Evolutionary conservation across 2,329 filamentous ascomycete genomes (phyloP), one percentile per base, ranked within the genome.

Genomic region (Elsinoe arachidis): DNA sequence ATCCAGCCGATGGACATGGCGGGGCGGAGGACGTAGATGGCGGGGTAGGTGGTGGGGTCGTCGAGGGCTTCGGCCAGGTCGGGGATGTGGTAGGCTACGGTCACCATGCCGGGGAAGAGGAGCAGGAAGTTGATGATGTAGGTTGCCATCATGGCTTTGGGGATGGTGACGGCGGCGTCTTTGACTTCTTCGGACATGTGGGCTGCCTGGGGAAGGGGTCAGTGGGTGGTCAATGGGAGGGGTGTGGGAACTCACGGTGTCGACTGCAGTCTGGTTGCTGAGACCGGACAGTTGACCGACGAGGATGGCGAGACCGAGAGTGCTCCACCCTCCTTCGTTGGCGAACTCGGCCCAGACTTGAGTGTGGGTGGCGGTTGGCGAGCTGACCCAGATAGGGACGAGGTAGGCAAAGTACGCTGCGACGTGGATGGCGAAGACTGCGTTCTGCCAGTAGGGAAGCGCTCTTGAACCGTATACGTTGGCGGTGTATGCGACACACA

Each of bases 371-470:
- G 72, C 70, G 7, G 69, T 68, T 1, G 74, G 71, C 0, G 73
- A 72, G 56, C 76, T 67, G 1, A 72, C 69, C 59, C 73, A 69
- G 3, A 80, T 64, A 0, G 75, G 70, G 21, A 80, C 74, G 10
- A 81, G 65, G 56, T 80, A 76, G 0, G 73, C 78, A 58, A 80
- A 77, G 63, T 80, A 77, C 3, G 78, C 78, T 12, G 76, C 63
- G n/a, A 80, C 67, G 58, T 81, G 78, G 3, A 80, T 78, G 54
- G 72, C 72, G 0, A 80, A 63, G 0, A 80, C 67, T 0, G 77
- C 79, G 1, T 70, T 74, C 52, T 81, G 78, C 76, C 76, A 80
- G 38, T 61, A 58, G 11, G 60, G 59, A 47, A 66, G 66, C 2
- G 41, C 57, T 19, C 30, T 53, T 12, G 49, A 38, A 14, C 49